These are phyloP conservation scores for Globisporangium paddicum DNA, from an alignment of 352 stramenopile species.

Conservation along the genomic window DNA sequence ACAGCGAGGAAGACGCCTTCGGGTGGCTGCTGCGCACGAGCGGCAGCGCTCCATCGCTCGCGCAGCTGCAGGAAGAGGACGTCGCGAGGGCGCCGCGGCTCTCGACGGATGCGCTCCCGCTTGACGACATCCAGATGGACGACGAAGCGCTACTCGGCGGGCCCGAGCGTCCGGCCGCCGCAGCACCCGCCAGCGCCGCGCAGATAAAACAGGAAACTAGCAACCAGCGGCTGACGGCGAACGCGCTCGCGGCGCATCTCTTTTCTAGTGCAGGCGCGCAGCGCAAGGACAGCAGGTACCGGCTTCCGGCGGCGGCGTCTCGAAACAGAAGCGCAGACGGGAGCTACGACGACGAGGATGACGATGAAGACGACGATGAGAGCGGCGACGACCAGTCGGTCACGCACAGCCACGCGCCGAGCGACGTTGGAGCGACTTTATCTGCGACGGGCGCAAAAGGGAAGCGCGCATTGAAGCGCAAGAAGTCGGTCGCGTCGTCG, in stretches of 20 bases:
- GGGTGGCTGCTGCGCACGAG: constrained; percentile 51
- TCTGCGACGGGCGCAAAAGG: constrained; percentile 5
- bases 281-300: constrained; percentile 3
- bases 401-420: constrained; percentile 1
- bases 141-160: no score
- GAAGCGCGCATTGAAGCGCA: constrained; percentile 1
- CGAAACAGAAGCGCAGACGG: constrained; percentile 13
- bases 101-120: constrained; percentile 22
- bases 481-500: neutral
- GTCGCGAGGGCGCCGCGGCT: neutral
- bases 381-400: constrained; percentile 1
- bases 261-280: constrained; percentile 12
- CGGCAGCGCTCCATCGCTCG: neutral
- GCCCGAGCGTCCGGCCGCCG: no score
- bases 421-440: no score
- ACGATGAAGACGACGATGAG: constrained; percentile 14
- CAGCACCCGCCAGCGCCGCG: constrained; percentile 5
- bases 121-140: constrained; percentile 38
- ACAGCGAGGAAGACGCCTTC: constrained; percentile 55
- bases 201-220: constrained; percentile 8
- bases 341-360: constrained; percentile 23
- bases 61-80: constrained; percentile 1
- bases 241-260: constrained; percentile 19
- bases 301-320: neutral
- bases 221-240: constrained; percentile 1